Base-by-base conservation (phyloP, 768 basidiomycete genomes). In the Tephrocybe rancida region DNA sequence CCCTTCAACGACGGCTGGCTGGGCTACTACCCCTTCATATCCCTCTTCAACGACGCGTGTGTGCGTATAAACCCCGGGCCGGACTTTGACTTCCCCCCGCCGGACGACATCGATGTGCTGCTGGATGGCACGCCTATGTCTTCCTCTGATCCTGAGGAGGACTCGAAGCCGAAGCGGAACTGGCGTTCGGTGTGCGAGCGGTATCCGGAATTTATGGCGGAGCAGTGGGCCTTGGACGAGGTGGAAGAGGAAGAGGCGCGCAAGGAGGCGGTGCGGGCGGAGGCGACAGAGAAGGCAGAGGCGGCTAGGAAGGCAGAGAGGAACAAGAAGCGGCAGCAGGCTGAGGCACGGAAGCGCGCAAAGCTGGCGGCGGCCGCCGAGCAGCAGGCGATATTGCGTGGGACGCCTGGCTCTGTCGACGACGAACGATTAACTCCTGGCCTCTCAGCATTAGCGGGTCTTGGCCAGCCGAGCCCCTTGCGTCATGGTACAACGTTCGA, bases 1-100 rank as follows among this genome's bases (percentile, higher is more conserved):
- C 82, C 82, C 2, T 91, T 93, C 62, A 95, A 99, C 67, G 97
- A 99, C 67, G 97, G 96, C 18, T 86, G 89, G 18, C 73, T 97
- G 5, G 97, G 97, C 1, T 99, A 99, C 70, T 98, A 94, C 67
- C 94, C 96, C 0, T 87, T 98, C 73, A 83, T 97, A 58, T 96
- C 93, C 3, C 76, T 96, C 32, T 99, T 93, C 75, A 95, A 95
- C 63, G 87, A 88, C 55, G 96, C 92, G 0, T 83, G 84, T 54
- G 88, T 95, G 11, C 79, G 69, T 43, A 77, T 96, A 52, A 98
- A 99, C 65, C 84, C 95, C 16, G 97, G 97, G 0, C 97, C 97
- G 0, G 68, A 87, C 55, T 98, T 95, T 62, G 81, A 83, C 7
- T 90, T 80, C 61, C 82, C 90, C 1, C 95, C 94, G 2, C 91